Evolutionary conservation across 352 stramenopile genomes (phyloP).

Genomic region (Pythium angustatum): DNA sequence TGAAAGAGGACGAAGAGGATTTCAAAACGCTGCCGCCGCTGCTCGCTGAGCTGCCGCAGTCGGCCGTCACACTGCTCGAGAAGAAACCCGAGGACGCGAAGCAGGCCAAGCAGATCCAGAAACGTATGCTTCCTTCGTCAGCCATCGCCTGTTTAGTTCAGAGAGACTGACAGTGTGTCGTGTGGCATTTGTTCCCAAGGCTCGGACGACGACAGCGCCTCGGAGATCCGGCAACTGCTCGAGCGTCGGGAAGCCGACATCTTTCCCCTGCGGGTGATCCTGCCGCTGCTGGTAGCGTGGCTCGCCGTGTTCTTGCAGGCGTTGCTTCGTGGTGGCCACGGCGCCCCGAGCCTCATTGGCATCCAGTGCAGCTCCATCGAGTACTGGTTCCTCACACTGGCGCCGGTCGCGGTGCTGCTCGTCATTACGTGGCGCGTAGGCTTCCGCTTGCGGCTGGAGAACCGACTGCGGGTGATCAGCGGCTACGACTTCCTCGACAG

Average conservation of each 20-base stretch:
- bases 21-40: conserved; percentile 61
- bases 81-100: conserved; percentile 12
- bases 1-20: conserved; percentile 58
- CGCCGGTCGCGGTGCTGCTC: conserved; percentile 81
- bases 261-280: conserved; percentile 61
- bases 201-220: conserved; percentile 40
- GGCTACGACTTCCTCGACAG: conserved; percentile 85
- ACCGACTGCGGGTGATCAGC: conserved; percentile 71
- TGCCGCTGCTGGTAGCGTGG: conserved; percentile 65
- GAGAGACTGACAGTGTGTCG: background rate
- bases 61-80: conserved; percentile 23
- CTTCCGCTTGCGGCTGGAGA: conserved; percentile 59
- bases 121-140: conserved; percentile 19
- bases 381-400: conserved; percentile 93
- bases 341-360: conserved; percentile 78
- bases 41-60: conserved; percentile 17
- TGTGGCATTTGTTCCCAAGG: conserved; percentile 10
- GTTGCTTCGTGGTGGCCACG: conserved; percentile 73
- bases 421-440: conserved; percentile 58
- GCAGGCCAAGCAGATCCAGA: conserved; percentile 13
- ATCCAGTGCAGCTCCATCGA: conserved; percentile 90
- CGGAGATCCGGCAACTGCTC: conserved; percentile 43
- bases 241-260: conserved; percentile 47
- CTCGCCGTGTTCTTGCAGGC: conserved; percentile 71
- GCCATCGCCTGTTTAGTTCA: background rate